Conservation (phyloP, 2,329 filamentous ascomycete genomes). For the Aspergillus texensis region DNA sequence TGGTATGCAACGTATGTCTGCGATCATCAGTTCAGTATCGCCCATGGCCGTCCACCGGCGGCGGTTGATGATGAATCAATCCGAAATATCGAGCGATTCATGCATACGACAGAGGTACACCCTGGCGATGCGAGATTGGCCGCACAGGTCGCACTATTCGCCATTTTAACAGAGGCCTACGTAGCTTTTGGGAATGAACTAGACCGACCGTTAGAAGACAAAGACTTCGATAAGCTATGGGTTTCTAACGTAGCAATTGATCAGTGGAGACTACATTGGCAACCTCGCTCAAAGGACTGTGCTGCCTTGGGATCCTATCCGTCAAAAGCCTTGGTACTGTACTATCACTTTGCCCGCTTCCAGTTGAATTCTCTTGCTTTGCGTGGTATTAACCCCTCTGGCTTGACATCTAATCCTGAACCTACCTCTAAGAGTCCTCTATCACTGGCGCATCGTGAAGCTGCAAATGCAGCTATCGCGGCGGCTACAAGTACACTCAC, state of each 20-base stretch:
- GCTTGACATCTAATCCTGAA: conserved; percentile 9
- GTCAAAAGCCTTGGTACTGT: conserved; percentile 1
- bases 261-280: conserved; percentile 42
- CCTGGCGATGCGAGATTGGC: conserved; percentile 52
- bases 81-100: conserved; percentile 53
- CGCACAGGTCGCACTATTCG: conserved; percentile 55
- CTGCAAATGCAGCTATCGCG: conserved; percentile 35
- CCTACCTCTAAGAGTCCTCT: not conserved
- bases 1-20: conserved; percentile 63
- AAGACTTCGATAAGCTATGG: conserved; percentile 45
- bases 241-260: conserved; percentile 40
- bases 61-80: conserved; percentile 55
- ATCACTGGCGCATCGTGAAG: conserved; percentile 23
- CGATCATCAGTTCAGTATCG: conserved; percentile 61
- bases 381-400: conserved; percentile 35
- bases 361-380: conserved; percentile 41
- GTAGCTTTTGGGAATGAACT: conserved; percentile 55
- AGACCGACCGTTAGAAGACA: conserved; percentile 46
- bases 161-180: conserved; percentile 52
- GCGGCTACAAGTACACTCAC: conserved; percentile 39
- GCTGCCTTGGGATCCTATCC: conserved; percentile 29
- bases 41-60: conserved; percentile 56
- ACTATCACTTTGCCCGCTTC: conserved; percentile 42
- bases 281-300: conserved; percentile 34
- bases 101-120: conserved; percentile 43